Base-by-base conservation (phyloP, 139 green algal genomes). In the Diplosphaera chodatii region DNA sequence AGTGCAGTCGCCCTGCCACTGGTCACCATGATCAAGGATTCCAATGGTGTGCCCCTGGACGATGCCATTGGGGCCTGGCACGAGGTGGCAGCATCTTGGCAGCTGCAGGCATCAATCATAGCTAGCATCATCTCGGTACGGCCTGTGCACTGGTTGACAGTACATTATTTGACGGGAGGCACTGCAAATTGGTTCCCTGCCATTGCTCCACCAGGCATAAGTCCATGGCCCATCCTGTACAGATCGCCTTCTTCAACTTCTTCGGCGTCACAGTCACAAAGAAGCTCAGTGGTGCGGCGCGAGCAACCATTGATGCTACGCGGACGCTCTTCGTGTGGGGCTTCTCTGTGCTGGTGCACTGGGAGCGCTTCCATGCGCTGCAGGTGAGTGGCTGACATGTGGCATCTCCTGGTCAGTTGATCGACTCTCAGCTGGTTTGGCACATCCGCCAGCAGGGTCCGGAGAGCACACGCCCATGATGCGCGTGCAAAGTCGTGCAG, bases 181-280 rank as follows among this genome's bases (percentile, higher is more conserved):
- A n/a, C n/a, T n/a, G n/a, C n/a, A n/a, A n/a, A n/a, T n/a, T n/a
- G n/a, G n/a, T n/a, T n/a, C n/a, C n/a, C n/a, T n/a, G n/a, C n/a
- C n/a, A n/a, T n/a, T n/a, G n/a, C n/a, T n/a, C n/a, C n/a, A n/a
- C n/a, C n/a, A n/a, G n/a, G n/a, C n/a, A n/a, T n/a, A n/a, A n/a
- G n/a, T n/a, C n/a, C n/a, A n/a, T n/a, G n/a, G n/a, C n/a, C n/a
- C n/a, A n/a, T n/a, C n/a, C n/a, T n/a, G n/a, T 63, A 22, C 34
- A 59, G 48, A 92, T 96, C 32, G 90, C 82, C 0, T 76, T 85
- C 56, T 96, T 96, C 83, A 96, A 96, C 78, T 93, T 91, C 64
- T 93, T 86, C 63, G 91, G 89, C 1, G 65, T 94, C 33, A 76
- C 64, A 16, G 78, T 89, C 30, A 91, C 86, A 22, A 89, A 91